A percentile compares a stretch with the other conserved stretches of the same genome.
Conservation (phyloP, 257 asterid species). For the Solanum bulbocastanum region DNA sequence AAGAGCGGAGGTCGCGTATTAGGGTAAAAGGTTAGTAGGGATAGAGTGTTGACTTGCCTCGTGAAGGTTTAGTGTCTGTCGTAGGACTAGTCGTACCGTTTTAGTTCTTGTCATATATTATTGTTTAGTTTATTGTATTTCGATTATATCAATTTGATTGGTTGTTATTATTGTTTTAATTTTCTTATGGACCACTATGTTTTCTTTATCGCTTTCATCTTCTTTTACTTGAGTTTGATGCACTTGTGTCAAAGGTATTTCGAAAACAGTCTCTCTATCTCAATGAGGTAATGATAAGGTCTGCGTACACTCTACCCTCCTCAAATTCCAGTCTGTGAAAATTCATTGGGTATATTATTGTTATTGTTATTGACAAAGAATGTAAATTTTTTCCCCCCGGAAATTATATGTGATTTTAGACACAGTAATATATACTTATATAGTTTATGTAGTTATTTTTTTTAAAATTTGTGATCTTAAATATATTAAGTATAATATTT, state of each 20-base stretch:
- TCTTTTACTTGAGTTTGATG: not conserved
- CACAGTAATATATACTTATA: not conserved
- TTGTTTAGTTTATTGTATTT: too few relatives aligned
- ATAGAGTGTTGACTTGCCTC: not conserved
- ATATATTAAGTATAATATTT: not conserved
- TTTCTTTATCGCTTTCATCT: too few relatives aligned
- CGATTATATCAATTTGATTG: too few relatives aligned
- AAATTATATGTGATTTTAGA: not conserved
- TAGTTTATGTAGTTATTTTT: not conserved
- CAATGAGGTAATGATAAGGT: rapidly evolving
- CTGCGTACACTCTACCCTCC: too few relatives aligned
- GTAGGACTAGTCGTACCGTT: not conserved
- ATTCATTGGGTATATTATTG: too few relatives aligned
- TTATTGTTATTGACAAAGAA: not conserved
- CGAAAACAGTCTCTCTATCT: not conserved
- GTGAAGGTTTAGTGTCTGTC: not conserved
- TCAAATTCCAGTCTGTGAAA: too few relatives aligned
- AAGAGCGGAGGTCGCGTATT: not conserved
- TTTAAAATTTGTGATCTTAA: not conserved
- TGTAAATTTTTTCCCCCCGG: too few relatives aligned
- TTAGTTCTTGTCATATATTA: not conserved
- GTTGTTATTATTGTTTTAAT: not conserved
- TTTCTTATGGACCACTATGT: not conserved
- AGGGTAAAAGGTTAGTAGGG: too few relatives aligned
- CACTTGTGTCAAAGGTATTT: not conserved